Percentiles rank a stretch among this genome's conserved stretches.
These are phyloP conservation scores for Leccinum longicurvipes DNA, from an alignment of 768 basidiomycete genomes.

Conservation along the genomic window DNA sequence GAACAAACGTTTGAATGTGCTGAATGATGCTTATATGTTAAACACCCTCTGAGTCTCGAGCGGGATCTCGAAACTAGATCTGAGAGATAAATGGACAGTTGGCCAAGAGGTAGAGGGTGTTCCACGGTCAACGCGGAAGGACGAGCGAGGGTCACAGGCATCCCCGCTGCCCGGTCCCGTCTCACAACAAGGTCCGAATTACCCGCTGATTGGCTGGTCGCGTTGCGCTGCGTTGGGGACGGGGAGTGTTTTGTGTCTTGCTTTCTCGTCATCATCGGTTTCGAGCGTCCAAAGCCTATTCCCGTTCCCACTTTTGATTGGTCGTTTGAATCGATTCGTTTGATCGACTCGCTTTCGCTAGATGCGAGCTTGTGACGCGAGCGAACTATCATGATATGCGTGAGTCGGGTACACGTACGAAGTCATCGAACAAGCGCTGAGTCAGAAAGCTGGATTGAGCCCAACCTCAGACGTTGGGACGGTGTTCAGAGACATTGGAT, in stretches of 20 bases:
- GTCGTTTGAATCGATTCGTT: background rate
- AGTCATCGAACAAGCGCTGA: background rate
- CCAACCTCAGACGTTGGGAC: background rate
- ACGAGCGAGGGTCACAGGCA: background rate
- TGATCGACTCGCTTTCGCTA: background rate
- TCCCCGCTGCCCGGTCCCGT: background rate
- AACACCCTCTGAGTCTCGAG: background rate
- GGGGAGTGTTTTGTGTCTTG: background rate
- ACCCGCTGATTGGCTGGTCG: background rate
- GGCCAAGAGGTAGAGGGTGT: background rate
- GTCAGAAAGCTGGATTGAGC: background rate
- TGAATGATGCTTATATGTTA: background rate
- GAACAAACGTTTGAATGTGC: background rate
- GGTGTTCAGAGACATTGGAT: background rate
- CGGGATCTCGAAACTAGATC: background rate
- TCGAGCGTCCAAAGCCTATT: background rate
- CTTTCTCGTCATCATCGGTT: background rate
- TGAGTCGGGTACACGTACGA: background rate
- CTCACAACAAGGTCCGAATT: background rate
- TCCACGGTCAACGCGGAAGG: background rate
- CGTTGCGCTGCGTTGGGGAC: background rate
- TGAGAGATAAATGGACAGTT: background rate
- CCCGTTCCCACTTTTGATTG: background rate
- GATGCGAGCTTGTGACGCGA: background rate
- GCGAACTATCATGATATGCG: background rate